Evolutionary conservation across 805 yeast species (phyloP), one percentile per base, ranked within the genome.

Genomic region (Candida andamanensis): DNA sequence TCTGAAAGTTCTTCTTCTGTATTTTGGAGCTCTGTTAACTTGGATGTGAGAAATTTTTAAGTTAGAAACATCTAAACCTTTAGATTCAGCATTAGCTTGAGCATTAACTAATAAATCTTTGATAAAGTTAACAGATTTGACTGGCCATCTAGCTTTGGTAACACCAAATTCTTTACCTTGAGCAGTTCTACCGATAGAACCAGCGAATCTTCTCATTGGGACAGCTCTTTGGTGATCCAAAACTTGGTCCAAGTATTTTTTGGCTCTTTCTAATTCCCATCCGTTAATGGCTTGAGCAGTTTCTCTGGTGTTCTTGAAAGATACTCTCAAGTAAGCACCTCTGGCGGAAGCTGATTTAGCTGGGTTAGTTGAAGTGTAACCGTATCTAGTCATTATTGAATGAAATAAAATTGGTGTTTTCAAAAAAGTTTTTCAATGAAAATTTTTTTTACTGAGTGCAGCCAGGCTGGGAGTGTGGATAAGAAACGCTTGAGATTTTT

Each of bases 71-170:
- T 92, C 97, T 73, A 92, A 86, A 63, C 98, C 98, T 80, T 92
- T 92, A 58, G 95, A 74, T 70, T 89, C 97, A 70, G 98, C 98
- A 78, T 90, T 92, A 60, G 98, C 82, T 70, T 87, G 89, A 65
- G 98, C 98, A 73, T 92, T 92, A 73, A 81, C 80, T 72, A 92
- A 80, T 67, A 92, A 80, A 68, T 86, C 96, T 68, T 83, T 80
- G 63, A 92, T 74, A 73, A 84, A 87, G 74, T 86, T 85, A 69
- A 92, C 97, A 48, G 95, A 85, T 83, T 92, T 92, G 50, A 79
- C 95, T 65, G 98, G 98, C 98, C 98, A 92, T 86, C 98, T 89
- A 58, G 98, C 98, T 76, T 84, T 89, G 80, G 96, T 86, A 67
- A 89, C 95, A 74, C 97, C 97, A 63, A 90, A 92, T 78, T 92